Base-by-base conservation (phyloP, 768 basidiomycete genomes). In the Holtermannia corniformis region DNA sequence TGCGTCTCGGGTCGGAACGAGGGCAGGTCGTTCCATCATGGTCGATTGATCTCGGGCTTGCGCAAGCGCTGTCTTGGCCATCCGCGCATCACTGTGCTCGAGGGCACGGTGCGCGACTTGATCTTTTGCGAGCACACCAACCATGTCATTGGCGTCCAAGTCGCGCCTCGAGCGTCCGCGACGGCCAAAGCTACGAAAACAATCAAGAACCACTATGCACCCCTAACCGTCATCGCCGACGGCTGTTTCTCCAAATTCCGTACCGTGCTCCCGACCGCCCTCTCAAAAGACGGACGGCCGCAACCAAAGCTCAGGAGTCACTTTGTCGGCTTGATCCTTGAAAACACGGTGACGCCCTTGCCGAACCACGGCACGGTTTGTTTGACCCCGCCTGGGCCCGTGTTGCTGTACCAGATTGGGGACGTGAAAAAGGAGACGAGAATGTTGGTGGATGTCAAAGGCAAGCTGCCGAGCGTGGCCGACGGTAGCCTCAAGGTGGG, bases 171-270 rank as follows among this genome's bases (percentile, higher is more conserved):
- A 42, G n/a, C 45, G 7, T 26, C 48, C 4, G 5, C 42, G 10
- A n/a, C 40, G 14, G 4, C 41, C 53, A 16, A 25, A 28, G 12
- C 23, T 47, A 20, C 41, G 20, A 25, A 21, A 52, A 12, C 51
- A 64, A 60, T 64, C 14, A 77, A 82, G 55, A 65, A 77, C 0
- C 82, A 83, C 63, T 78, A 76, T 53, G 90, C 87, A 0, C 82
- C 85, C 58, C 71, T 99, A 47, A 86, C 89, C 43, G 75, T 97
- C 67, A 75, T 96, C 54, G 90, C 92, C 3, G 93, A 99, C 68
- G 93, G 93, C 0, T 95, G 89, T 71, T 87, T 87, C 74, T 92
- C 88, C 3, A 95, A 92, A 65, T 92, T 99, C 77, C 79, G 93
- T 47, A 77, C 72, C 11, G 55, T 16, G 10, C 32, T 37, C 32